Percentiles rank a stretch among this genome's conserved stretches.
Conservation (phyloP, 1,284 basidiomycete genomes). For the Xerocomus minutiporus region DNA sequence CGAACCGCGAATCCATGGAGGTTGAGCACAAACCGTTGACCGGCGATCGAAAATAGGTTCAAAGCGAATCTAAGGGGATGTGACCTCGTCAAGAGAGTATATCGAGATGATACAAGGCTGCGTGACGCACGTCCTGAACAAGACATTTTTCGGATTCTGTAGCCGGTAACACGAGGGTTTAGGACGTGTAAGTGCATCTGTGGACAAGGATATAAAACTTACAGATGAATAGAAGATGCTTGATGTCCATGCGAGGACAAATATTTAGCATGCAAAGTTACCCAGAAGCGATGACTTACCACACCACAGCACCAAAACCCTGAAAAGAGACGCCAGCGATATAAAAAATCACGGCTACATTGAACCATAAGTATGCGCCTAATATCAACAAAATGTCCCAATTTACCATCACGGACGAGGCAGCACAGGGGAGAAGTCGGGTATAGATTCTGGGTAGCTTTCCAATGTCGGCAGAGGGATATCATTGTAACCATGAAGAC, state of each 20-base stretch:
- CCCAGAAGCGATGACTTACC: constrained; percentile 4
- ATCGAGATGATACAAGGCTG: background rate
- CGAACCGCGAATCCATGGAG: background rate
- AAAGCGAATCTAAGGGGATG: background rate
- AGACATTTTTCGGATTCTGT: background rate
- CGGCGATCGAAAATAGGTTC: background rate
- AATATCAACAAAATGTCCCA: background rate
- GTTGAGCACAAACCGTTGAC: background rate
- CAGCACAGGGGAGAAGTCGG: constrained; percentile 1
- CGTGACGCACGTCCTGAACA: background rate
- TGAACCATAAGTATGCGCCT: background rate
- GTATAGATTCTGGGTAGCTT: constrained; percentile 2
- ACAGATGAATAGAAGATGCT: background rate
- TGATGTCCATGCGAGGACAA: background rate
- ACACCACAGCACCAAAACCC: constrained; percentile 1
- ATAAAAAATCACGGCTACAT: constrained; percentile 8
- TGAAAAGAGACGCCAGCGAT: constrained; percentile 4
- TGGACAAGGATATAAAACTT: background rate
- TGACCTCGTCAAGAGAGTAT: background rate
- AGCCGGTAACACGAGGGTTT: background rate
- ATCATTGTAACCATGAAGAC: background rate
- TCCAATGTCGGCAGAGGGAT: constrained; percentile 1
- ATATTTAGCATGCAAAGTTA: background rate
- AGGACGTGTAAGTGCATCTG: background rate
- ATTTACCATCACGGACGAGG: constrained; percentile 2